These are phyloP conservation scores for Avena atlantica DNA, from an alignment of 176 grass and related monocot genomes.

Conservation along the genomic window DNA sequence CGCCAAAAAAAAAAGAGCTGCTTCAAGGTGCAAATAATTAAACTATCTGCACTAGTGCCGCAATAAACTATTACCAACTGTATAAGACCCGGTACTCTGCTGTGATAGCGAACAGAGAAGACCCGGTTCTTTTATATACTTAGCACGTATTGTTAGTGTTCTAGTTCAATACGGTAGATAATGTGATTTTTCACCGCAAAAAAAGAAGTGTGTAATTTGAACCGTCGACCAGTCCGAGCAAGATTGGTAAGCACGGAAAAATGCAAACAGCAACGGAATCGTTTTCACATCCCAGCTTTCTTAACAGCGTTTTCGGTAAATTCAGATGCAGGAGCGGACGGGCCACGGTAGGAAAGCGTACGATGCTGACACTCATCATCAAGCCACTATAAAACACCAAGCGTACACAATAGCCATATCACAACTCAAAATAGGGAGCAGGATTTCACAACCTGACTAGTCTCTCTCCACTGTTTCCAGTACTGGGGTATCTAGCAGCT, in stretches of 20 bases:
- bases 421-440: background rate
- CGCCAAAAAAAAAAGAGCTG: no score
- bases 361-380: background rate
- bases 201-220: background rate
- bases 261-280: background rate
- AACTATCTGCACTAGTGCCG: background rate
- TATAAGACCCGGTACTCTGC: background rate
- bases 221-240: background rate
- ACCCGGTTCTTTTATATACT: background rate
- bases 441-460: background rate
- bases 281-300: background rate
- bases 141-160: background rate
- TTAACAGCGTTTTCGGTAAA: slow-evolving; percentile 23
- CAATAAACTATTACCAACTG: no score
- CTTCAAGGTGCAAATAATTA: background rate
- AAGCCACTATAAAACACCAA: slow-evolving; percentile 22
- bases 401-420: background rate
- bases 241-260: background rate
- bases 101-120: background rate
- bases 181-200: background rate
- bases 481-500: background rate
- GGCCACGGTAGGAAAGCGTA: slow-evolving; percentile 42
- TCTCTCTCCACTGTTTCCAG: background rate
- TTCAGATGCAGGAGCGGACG: slow-evolving; percentile 18
- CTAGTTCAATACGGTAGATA: slow-evolving; percentile 3